Evolutionary conservation across 1,284 basidiomycete species (phyloP).

Genomic region (Coniferiporia sulphurascens): DNA sequence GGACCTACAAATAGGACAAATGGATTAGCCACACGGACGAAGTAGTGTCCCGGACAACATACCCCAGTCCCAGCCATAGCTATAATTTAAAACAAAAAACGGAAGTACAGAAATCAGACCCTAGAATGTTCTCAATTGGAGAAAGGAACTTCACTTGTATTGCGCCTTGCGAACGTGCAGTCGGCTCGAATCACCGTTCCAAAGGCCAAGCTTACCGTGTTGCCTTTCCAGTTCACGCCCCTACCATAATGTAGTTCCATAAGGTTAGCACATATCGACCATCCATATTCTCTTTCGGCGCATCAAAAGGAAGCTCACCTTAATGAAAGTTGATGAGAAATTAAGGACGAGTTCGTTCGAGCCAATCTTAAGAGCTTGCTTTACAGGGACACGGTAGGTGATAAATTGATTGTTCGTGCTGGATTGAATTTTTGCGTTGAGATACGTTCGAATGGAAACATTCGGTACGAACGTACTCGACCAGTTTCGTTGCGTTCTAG

Average conservation of each 20-base stretch:
- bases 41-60: neutral
- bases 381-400: constrained; percentile 56
- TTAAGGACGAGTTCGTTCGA: constrained; percentile 63
- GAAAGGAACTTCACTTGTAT: constrained; percentile 56
- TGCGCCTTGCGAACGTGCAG: constrained; percentile 86
- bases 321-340: constrained; percentile 74
- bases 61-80: constrained; percentile 88
- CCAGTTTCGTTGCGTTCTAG: constrained; percentile 67
- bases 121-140: neutral
- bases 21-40: too few relatives aligned
- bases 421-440: neutral
- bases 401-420: constrained; percentile 79
- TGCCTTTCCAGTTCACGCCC: constrained; percentile 62
- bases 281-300: neutral
- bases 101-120: neutral
- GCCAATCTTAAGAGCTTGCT: constrained; percentile 49
- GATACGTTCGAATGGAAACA: neutral
- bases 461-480: constrained; percentile 42
- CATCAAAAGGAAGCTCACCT: constrained; percentile 37
- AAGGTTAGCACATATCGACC: neutral
- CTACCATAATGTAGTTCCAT: constrained; percentile 28
- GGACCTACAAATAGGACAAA: constrained; percentile 43
- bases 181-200: constrained; percentile 87
- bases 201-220: constrained; percentile 56
- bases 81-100: constrained; percentile 26